Evolutionary conservation across 1,139 yeast genomes (phyloP), one percentile per base, ranked within the genome.

Genomic region (Geotrichum reessii): DNA sequence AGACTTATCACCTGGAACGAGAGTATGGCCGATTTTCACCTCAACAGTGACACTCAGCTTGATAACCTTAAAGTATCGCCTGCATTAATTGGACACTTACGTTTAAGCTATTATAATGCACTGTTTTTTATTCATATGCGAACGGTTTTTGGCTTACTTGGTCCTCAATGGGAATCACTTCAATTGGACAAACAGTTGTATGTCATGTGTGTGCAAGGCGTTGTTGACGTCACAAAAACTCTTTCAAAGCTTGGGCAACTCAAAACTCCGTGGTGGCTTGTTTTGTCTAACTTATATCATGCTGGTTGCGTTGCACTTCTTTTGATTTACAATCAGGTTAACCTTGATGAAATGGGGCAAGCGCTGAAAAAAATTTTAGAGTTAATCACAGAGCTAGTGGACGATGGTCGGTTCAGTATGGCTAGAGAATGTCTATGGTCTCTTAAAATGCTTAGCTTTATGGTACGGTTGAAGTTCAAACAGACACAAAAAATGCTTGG

Each of bases 341-440:
- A 67, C 47, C 57, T 65, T 21, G 54, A 60, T 2, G 62, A 66
- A 33, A 61, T 69, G 27, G 63, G 66, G 4, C 52, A 59, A 5
- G 65, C 67, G 24, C 63, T 74, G 17, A 33, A 59, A 7, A 57
- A 62, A 37, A 69, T 72, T 3, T 66, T 74, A 56, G 57, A 58
- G 9, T 58, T 72, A 1, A 65, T 76, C 51, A 78, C 79, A 21
- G 71, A 71, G 58, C 66, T 78, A 12, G 65, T 76, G 6, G 67
- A 72, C 37, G 74, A 74, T 51, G 80, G 77, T 56, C 69, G 84
- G 57, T 81, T 80, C 66, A 78, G 76, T 53, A 84, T 84, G 89
- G 82, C 81, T 11, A 76, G 77, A 56, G 88, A 84, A 66, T 82
- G 86, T 66, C 68, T 82, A 31, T 84, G 89, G 89, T 84, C 83